These are phyloP conservation scores for Leishmania turanica DNA, from an alignment of 208 protist species.

Conservation along the genomic window DNA sequence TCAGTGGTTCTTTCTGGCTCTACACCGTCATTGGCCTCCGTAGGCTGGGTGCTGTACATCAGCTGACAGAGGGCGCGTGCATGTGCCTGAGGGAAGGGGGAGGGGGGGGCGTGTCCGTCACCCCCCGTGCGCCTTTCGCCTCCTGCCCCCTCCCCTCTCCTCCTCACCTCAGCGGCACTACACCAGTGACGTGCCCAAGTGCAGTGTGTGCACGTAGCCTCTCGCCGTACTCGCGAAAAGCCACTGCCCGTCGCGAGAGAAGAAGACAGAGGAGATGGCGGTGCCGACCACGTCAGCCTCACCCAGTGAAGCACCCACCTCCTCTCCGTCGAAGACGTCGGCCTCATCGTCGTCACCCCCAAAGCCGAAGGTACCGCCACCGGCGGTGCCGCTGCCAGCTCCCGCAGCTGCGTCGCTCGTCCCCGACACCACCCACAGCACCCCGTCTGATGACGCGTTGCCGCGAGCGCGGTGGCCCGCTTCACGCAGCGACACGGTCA, in stretches of 20 bases:
- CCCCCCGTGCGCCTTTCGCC: background rate
- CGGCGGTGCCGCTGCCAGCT: background rate
- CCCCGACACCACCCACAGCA: slow-evolving; percentile 11
- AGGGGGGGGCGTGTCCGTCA: background rate
- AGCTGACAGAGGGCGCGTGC: background rate
- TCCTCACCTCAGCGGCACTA: background rate
- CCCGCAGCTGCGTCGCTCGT: slow-evolving; percentile 3
- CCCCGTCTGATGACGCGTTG: slow-evolving; percentile 18
- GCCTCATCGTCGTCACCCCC: slow-evolving; percentile 16
- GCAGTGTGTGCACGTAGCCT: slow-evolving; percentile 59
- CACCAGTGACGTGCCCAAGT: slow-evolving; percentile 23
- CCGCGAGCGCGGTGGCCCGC: slow-evolving; percentile 15
- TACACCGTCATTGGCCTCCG: background rate
- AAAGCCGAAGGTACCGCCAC: background rate
- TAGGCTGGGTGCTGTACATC: background rate
- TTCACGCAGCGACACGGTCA: slow-evolving; percentile 36
- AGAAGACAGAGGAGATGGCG: slow-evolving; percentile 54
- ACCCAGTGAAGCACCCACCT: slow-evolving; percentile 15
- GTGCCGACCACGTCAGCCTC: slow-evolving; percentile 18
- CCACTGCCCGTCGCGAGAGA: slow-evolving; percentile 62
- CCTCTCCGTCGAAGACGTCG: slow-evolving; percentile 10
- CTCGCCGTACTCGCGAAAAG: slow-evolving; percentile 54
- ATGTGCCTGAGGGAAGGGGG: too few relatives aligned
- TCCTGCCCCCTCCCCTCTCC: background rate
- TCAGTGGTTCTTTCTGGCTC: background rate